A percentile compares a stretch with the other conserved stretches of the same genome.
These are phyloP conservation scores for Beta macrorhiza DNA, from an alignment of 179 eudicot species.

Conservation along the genomic window DNA sequence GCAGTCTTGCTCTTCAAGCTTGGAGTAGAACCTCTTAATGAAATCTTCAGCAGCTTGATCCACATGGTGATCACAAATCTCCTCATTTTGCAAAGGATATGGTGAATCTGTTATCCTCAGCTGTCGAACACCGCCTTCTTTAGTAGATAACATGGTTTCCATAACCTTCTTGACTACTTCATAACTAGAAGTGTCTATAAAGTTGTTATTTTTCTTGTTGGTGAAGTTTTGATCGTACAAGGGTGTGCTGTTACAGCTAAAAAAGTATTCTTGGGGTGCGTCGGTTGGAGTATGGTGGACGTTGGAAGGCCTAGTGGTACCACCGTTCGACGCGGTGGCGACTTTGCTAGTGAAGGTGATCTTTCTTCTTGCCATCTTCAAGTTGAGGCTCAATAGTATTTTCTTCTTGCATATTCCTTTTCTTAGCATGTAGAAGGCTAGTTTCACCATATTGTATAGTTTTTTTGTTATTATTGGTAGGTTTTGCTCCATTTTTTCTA, in stretches of 20 bases:
- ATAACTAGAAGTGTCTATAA: not conserved
- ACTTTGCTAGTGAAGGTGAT: conserved; percentile 25
- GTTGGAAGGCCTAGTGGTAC: not conserved
- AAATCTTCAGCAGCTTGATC: conserved; percentile 44
- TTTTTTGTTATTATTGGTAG: conserved; percentile 33
- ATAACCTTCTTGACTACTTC: conserved; percentile 26
- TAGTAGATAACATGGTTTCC: conserved; percentile 21
- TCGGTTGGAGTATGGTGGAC: not conserved
- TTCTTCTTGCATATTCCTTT: conserved; percentile 37
- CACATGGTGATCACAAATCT: conserved; percentile 12
- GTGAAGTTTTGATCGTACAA: conserved; percentile 29
- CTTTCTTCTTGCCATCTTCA: conserved; percentile 32
- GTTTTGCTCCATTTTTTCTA: conserved; percentile 31
- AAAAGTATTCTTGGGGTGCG: conserved; percentile 28
- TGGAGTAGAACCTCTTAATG: conserved; percentile 34
- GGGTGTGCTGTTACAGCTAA: conserved; percentile 36
- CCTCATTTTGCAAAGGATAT: conserved; percentile 11
- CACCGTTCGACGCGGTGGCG: not conserved
- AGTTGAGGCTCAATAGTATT: conserved; percentile 29
- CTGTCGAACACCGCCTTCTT: conserved; percentile 13
- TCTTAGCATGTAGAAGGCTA: conserved; percentile 33
- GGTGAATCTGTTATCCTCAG: conserved; percentile 36
- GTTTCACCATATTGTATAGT: conserved; percentile 29
- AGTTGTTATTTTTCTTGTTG: conserved; percentile 15
- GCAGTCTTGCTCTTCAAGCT: conserved; percentile 28